These are phyloP conservation scores for Curvularia eragrostidis DNA, from an alignment of 2,329 filamentous ascomycete genomes.

Conservation along the genomic window DNA sequence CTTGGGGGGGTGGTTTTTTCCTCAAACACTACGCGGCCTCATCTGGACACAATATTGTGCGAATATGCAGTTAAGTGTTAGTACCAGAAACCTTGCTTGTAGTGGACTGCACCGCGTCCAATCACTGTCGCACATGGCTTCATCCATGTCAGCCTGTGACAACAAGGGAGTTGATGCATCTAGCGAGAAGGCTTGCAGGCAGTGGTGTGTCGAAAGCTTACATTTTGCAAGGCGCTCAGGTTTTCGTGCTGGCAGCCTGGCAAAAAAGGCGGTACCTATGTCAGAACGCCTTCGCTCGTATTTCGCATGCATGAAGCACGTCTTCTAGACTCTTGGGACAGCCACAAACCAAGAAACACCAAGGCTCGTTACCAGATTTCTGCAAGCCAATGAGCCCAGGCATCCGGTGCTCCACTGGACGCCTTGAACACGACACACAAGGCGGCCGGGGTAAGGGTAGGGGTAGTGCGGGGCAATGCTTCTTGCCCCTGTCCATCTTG, in stretches of 20 bases:
- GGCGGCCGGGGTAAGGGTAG: neutral
- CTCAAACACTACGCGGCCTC: neutral
- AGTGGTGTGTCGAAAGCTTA: neutral
- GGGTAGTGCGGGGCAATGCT: slow-evolving; percentile 2
- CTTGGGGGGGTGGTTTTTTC: too few species aligned
- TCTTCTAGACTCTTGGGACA: neutral
- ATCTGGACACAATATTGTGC: neutral
- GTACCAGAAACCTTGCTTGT: neutral
- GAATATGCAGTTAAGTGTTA: neutral
- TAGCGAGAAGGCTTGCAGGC: neutral
- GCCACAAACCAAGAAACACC: neutral
- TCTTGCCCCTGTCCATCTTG: neutral
- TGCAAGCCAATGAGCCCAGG: neutral
- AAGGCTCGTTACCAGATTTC: neutral
- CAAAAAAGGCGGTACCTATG: neutral
- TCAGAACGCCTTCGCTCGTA: neutral
- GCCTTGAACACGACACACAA: slow-evolving; percentile 5
- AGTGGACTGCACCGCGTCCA: neutral
- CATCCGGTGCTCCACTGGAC: neutral
- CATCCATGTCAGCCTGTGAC: neutral
- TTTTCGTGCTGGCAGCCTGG: neutral
- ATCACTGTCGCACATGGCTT: neutral
- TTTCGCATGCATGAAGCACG: neutral
- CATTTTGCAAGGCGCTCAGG: neutral
- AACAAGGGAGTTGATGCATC: neutral